Evolutionary conservation across 2,329 filamentous ascomycete species (phyloP).

Genomic region (Hortaea werneckii): DNA sequence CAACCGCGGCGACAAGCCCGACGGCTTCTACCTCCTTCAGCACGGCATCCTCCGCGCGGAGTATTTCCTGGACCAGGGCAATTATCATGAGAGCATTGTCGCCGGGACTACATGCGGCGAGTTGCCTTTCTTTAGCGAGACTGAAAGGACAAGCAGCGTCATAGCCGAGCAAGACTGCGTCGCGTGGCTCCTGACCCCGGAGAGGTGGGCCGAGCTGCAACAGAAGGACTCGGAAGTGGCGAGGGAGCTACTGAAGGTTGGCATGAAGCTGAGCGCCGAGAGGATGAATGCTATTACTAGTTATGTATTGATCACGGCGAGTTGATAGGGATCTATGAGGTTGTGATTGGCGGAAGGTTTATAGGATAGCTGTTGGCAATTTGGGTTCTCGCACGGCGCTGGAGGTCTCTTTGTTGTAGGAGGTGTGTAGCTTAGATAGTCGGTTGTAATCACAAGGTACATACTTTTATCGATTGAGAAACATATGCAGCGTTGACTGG

Average conservation of each 20-base stretch:
- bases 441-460: too few species aligned
- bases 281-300: conserved; percentile 64
- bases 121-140: conserved; percentile 90
- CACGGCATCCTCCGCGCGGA: conserved; percentile 80
- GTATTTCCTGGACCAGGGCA: conserved; percentile 82
- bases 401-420: too few species aligned
- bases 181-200: conserved; percentile 67
- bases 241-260: conserved; percentile 71
- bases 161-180: conserved; percentile 61
- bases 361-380: too few species aligned
- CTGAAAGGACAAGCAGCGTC: conserved; percentile 75
- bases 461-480: too few species aligned
- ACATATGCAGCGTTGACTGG: too few species aligned
- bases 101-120: conserved; percentile 93
- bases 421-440: too few species aligned
- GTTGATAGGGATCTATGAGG: conserved; percentile 10
- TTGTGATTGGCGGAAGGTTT: not conserved
- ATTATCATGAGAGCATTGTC: conserved; percentile 82
- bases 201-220: conserved; percentile 65
- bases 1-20: conserved; percentile 60
- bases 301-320: conserved; percentile 33
- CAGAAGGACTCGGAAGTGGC: conserved; percentile 65
- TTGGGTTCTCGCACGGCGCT: too few species aligned
- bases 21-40: conserved; percentile 85
- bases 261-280: conserved; percentile 90